Conservation (phyloP, 345 rosid genomes). For the Erodium maritimum region DNA sequence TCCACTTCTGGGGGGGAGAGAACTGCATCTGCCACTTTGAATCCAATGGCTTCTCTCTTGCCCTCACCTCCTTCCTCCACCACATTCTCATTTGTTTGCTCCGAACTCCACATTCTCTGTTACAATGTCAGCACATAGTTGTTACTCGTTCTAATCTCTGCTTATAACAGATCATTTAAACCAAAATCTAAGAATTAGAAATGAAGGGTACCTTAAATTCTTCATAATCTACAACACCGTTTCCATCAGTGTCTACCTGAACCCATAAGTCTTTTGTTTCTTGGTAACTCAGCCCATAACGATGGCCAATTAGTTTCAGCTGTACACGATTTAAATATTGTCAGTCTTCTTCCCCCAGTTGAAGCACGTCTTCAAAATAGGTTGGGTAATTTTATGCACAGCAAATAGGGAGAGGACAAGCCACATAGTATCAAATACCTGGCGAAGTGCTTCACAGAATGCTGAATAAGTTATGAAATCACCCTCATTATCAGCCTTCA, state of each 20-base stretch:
- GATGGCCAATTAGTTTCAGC: constrained; percentile 68
- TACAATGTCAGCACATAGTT: constrained; percentile 15
- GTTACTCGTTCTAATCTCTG: background rate
- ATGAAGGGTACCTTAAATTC: constrained; percentile 62
- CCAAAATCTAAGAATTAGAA: constrained; percentile 6
- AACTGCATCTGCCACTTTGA: constrained; percentile 60
- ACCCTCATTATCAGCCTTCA: constrained; percentile 46
- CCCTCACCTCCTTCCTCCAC: constrained; percentile 18
- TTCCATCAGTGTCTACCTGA: constrained; percentile 76
- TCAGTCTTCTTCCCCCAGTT: background rate
- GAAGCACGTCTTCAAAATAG: background rate
- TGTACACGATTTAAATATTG: constrained; percentile 15
- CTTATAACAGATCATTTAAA: background rate
- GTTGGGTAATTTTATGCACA: no score
- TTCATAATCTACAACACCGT: constrained; percentile 54
- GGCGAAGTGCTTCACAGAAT: constrained; percentile 77
- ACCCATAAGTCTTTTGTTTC: constrained; percentile 71
- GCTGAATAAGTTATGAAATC: constrained; percentile 55
- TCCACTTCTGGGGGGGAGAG: constrained; percentile 83
- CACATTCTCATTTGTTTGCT: constrained; percentile 20
- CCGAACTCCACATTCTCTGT: constrained; percentile 76
- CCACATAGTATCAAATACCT: constrained; percentile 26
- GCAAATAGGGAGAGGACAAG: background rate
- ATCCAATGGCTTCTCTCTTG: constrained; percentile 41
- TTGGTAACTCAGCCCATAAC: constrained; percentile 56